Evolutionary conservation across 495 filamentous ascomycete genomes (phyloP), one percentile per base, ranked within the genome.

Genomic region (Aspergillus sclerotiicarbonarius): DNA sequence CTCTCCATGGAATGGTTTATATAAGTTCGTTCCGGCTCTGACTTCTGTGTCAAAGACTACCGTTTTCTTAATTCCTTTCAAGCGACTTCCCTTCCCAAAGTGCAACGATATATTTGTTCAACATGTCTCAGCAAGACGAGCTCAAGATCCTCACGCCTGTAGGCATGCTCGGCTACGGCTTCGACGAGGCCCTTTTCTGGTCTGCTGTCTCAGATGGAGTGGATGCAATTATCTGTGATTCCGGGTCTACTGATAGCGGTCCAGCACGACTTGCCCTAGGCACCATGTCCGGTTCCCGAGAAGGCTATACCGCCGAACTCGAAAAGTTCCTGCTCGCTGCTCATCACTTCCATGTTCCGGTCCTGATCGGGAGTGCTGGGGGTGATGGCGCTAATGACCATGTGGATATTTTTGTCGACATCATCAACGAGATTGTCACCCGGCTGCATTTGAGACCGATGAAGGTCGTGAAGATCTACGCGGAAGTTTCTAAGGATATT

Each of bases 161-260:
- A 55, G 77, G 71, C 20, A 80, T 77, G 73, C 67, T 82, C 20
- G 78, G 78, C 15, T 80, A 82, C 62, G 75, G 78, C 5, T 75
- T 74, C 46, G 44, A 32, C 31, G 29, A 15, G 8, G 59, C 66
- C n/a, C 68, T 73, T 43, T 60, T 62, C 29, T 69, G 62, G 37
- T 25, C 25, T 5, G 25, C 25, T 5, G 25, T 25, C 2, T 25
- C 25, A 2, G 3, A 41, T n/a, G 58, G 60, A 3, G 71, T 72
- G 1, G 71, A 67, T 4, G 80, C 78, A 13, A 70, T 82, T 35
- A 79, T 82, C 16, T 57, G 79, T 8, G 80, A 82, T 59, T 71
- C 70, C 41, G 79, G 79, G 1, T 80, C 76, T 3, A 82, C 78
- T 0, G 79, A 82, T 57, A 63, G 67, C 19, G 80, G 80, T 1